phyloP scores from a whole-genome alignment of 2,329 filamentous ascomycete species.

The Tricladium varicosporioides region DNA sequence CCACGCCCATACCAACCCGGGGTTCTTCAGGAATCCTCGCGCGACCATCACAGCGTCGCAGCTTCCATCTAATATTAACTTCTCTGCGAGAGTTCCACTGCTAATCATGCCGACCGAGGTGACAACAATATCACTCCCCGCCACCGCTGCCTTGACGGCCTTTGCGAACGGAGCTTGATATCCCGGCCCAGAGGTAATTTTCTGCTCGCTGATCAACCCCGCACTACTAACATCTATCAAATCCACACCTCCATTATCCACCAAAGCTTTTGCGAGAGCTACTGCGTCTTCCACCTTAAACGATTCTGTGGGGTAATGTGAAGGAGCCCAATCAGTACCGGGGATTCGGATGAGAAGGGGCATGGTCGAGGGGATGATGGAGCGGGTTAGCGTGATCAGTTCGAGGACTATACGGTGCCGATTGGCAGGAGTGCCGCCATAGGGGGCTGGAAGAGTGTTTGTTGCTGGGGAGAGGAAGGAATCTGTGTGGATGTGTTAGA shows the following conservation, averaged over 20 bases:
- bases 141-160: constrained; percentile 57
- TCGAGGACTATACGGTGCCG: constrained; percentile 66
- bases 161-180: constrained; percentile 71
- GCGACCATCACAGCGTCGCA: constrained; percentile 49
- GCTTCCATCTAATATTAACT: constrained; percentile 42
- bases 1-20: constrained; percentile 51
- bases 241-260: constrained; percentile 63
- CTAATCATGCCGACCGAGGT: constrained; percentile 47
- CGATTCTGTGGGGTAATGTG: constrained; percentile 43
- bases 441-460: constrained; percentile 66
- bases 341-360: constrained; percentile 71
- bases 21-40: constrained; percentile 55
- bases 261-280: constrained; percentile 59
- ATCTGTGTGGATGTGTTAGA: constrained; percentile 27
- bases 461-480: constrained; percentile 64
- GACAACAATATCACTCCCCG: constrained; percentile 50
- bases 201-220: constrained; percentile 58
- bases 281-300: constrained; percentile 67
- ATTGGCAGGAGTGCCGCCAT: constrained; percentile 68
- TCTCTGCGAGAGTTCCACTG: constrained; percentile 42
- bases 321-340: constrained; percentile 73
- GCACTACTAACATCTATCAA: constrained; percentile 69
- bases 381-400: constrained; percentile 59
- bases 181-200: constrained; percentile 55
- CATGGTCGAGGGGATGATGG: constrained; percentile 60